Percentiles rank a stretch among this genome's conserved stretches.
phyloP scores from a whole-genome alignment of 2,329 filamentous ascomycete species.

The Aureobasidium melanogenum region DNA sequence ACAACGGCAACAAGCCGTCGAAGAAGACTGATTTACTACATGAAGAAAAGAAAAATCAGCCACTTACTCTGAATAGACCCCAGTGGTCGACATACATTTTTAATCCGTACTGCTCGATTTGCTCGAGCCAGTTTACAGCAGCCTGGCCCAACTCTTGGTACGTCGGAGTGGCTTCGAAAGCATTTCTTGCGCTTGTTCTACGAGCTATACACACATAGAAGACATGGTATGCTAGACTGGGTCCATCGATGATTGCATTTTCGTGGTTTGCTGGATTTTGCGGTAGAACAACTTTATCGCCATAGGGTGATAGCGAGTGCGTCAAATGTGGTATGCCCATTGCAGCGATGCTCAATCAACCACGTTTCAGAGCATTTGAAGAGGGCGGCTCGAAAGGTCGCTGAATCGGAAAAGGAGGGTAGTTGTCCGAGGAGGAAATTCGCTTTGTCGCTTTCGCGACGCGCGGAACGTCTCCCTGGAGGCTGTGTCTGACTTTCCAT shows the following conservation, averaged over 20 bases:
- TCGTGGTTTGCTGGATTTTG: slow-evolving; percentile 12
- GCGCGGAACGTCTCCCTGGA: not conserved
- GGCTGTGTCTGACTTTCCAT: too few species aligned
- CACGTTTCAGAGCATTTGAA: not conserved
- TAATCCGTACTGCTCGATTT: slow-evolving; percentile 47
- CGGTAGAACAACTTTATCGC: slow-evolving; percentile 4
- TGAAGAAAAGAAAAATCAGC: slow-evolving; percentile 13
- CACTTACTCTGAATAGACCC: slow-evolving; percentile 10
- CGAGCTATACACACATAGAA: slow-evolving; percentile 47
- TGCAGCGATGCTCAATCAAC: not conserved
- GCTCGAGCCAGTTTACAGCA: slow-evolving; percentile 54
- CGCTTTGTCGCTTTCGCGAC: not conserved
- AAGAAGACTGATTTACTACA: slow-evolving; percentile 66
- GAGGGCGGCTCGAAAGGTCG: not conserved
- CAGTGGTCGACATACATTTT: slow-evolving; percentile 43
- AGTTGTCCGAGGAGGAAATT: not conserved
- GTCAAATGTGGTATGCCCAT: slow-evolving; percentile 16
- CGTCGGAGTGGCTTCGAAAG: slow-evolving; percentile 46
- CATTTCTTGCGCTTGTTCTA: slow-evolving; percentile 32
- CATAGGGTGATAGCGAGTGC: slow-evolving; percentile 12
- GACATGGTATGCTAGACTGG: slow-evolving; percentile 66
- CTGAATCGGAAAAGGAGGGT: not conserved
- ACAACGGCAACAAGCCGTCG: slow-evolving; percentile 66
- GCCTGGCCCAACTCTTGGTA: slow-evolving; percentile 55
- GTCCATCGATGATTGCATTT: slow-evolving; percentile 60